Percentiles rank a stretch among this genome's conserved stretches.
Conservation (phyloP, 371 early-diverging fungal species). For the Coemansia sp. region DNA sequence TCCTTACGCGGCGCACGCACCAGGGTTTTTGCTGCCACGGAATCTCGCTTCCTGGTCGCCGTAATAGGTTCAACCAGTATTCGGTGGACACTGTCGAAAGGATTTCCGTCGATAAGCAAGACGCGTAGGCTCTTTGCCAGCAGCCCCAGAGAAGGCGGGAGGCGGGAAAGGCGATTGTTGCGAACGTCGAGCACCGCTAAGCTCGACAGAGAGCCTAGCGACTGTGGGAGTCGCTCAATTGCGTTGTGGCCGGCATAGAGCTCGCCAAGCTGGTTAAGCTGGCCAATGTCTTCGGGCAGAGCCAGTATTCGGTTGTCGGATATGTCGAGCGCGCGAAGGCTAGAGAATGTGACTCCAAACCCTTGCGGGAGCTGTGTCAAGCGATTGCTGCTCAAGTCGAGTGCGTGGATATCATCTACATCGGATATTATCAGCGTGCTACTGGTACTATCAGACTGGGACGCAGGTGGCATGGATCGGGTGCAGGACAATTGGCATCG, state of each 20-base stretch:
- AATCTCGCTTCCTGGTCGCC: conserved; percentile 26
- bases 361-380: conserved; percentile 62
- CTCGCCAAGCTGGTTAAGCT: conserved; percentile 55
- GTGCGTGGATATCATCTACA: conserved; percentile 54
- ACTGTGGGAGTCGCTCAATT: conserved; percentile 53
- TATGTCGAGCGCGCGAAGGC: conserved; percentile 56
- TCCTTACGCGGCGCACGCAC: conserved; percentile 11
- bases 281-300: conserved; percentile 55
- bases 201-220: conserved; percentile 39
- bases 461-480: neutral
- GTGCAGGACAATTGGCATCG: neutral
- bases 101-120: conserved; percentile 53
- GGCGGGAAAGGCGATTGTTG: conserved; percentile 27
- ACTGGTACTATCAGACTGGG: neutral
- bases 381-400: conserved; percentile 69
- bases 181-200: conserved; percentile 52
- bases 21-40: conserved; percentile 16
- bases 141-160: conserved; percentile 39
- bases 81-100: conserved; percentile 39
- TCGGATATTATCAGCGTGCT: neutral
- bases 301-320: conserved; percentile 60
- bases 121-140: conserved; percentile 32
- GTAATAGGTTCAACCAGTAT: conserved; percentile 41
- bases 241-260: conserved; percentile 60
- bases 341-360: conserved; percentile 22